These are phyloP conservation scores for Dalbergia cochinchinensis DNA, from an alignment of 306 rosid species.

Conservation along the genomic window DNA sequence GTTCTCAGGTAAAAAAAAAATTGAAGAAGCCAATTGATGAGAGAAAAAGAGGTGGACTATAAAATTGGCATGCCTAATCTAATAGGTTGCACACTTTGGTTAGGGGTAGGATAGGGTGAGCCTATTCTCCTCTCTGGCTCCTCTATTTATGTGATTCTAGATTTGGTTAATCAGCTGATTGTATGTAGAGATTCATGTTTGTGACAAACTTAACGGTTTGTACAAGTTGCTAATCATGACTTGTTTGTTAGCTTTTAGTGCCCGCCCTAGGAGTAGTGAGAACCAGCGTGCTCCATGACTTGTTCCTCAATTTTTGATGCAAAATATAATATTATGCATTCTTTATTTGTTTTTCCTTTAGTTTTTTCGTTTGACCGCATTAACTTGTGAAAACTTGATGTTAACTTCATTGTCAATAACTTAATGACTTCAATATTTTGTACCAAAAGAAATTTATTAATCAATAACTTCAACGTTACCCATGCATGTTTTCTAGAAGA, in stretches of 20 bases:
- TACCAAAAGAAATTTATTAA: no score
- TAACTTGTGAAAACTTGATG: background rate
- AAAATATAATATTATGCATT: constrained; percentile 21
- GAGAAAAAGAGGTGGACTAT: constrained; percentile 17
- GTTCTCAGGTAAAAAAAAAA: no score
- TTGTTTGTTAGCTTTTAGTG: constrained; percentile 9
- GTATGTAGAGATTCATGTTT: background rate
- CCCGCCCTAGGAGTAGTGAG: no score
- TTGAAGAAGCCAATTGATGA: background rate
- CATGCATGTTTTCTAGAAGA: background rate
- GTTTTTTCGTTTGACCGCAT: background rate
- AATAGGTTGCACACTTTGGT: background rate
- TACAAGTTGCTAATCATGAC: constrained; percentile 11
- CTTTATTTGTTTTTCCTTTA: background rate
- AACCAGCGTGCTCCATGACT: constrained; percentile 41
- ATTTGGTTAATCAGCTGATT: constrained; percentile 18
- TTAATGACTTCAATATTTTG: no score
- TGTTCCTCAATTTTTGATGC: constrained; percentile 20
- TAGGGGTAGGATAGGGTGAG: constrained; percentile 9
- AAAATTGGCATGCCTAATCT: background rate
- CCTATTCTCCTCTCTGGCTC: constrained; percentile 32
- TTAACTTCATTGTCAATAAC: background rate
- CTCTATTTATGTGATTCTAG: constrained; percentile 32
- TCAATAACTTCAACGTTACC: background rate
- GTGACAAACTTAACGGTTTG: background rate